Conservation (phyloP, 331 rosid species). For the Phaseolus coccineus region DNA sequence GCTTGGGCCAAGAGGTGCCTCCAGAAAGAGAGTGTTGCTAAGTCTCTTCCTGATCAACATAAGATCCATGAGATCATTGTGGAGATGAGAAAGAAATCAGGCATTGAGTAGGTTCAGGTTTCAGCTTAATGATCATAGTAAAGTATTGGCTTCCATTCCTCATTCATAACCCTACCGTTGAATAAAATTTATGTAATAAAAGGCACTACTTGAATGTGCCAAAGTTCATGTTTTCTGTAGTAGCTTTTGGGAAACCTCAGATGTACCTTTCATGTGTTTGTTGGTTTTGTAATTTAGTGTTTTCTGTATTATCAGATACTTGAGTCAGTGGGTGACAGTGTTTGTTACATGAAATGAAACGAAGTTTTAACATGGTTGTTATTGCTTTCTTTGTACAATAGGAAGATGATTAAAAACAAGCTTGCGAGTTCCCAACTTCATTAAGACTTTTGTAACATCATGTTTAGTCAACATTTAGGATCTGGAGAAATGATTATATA, state of each 20-base stretch:
- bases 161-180: background rate
- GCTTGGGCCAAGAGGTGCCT: constrained; percentile 51
- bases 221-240: constrained; percentile 13
- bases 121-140: background rate
- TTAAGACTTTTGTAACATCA: too few species aligned
- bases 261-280: background rate
- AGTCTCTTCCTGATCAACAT: constrained; percentile 52
- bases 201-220: constrained; percentile 34
- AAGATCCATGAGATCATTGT: constrained; percentile 37
- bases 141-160: background rate
- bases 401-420: too few species aligned
- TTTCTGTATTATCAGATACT: background rate
- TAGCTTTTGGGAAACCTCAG: too few species aligned
- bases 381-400: too few species aligned
- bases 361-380: too few species aligned
- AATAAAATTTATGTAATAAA: constrained; percentile 32
- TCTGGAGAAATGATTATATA: too few species aligned
- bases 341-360: too few species aligned
- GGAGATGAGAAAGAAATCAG: background rate
- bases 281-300: background rate
- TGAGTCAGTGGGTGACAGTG: background rate
- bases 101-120: constrained; percentile 39
- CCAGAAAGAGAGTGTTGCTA: constrained; percentile 48
- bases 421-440: too few species aligned
- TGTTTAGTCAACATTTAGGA: too few species aligned